Base-by-base conservation (phyloP, 805 yeast species). In the Candida silvatica region DNA sequence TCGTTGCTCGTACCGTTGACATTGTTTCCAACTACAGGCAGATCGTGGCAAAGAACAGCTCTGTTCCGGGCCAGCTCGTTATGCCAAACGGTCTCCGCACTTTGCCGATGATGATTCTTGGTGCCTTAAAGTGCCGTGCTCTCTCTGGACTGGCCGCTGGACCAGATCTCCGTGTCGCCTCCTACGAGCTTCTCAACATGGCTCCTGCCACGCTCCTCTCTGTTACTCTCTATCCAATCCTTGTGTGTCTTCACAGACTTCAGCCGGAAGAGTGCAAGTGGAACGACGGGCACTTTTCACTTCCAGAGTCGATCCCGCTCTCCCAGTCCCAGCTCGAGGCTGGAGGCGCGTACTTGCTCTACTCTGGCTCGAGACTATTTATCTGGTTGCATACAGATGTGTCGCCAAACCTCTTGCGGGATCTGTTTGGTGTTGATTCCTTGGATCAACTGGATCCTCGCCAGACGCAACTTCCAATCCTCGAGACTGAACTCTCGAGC, bases 11-110 rank as follows among this genome's bases (percentile, higher is more conserved):
- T 42, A 39, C 78, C 23, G 61, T 67, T 6, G 76, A 73, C 23
- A 66, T 80, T 9, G 68, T 75, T 37, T 70, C 80, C 1, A 71
- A 71, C 34, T 82, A 80, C 46, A 67, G 82, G 40, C 54, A 61
- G 2, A 42, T 64, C 16, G 69, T 66, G 15, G 64, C 68, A 6
- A 60, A 63, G 9, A 56, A 62, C 18, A 57, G 66, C 32, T 58
- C 64, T 0, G 59, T 70, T 4, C 67, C 76, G 11, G 71, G 76
- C 9, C 86, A 82, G 49, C 62, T 92, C 41, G 69, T 90, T 5
- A 65, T 90, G 54, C 97, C 98, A 0, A 84, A 81, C 30, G 74
- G 90, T 7, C 62, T 92, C 46, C 74, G 74, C 38, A 75, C 84
- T 29, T 62, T 90, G 36, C 76, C 90, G 7, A 69, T 78, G 47